Evolutionary conservation across 1,284 basidiomycete species (phyloP).

Genomic region (Ganoderma lucidum): DNA sequence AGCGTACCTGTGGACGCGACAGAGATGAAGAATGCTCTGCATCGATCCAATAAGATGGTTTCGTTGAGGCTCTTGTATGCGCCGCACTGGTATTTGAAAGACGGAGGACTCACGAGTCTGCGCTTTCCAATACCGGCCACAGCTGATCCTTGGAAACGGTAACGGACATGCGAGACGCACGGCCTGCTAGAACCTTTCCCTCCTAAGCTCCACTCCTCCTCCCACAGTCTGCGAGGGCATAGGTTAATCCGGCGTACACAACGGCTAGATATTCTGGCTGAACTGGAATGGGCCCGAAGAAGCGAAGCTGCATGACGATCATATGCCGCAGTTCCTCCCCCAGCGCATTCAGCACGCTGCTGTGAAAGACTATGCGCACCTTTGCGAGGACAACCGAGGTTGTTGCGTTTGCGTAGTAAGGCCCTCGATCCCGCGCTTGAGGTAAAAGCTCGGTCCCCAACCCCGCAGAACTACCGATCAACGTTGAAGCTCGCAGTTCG

Average conservation of each 20-base stretch:
- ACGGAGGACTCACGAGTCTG: slow-evolving; percentile 6
- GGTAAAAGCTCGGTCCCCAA: not conserved
- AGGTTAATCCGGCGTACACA: not conserved
- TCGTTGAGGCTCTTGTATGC: not conserved
- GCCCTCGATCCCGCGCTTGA: not conserved
- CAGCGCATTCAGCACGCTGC: not conserved
- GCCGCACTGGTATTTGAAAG: not conserved
- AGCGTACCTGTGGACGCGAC: slow-evolving; percentile 10
- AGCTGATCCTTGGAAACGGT: slow-evolving; percentile 6
- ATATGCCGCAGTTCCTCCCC: too few species aligned
- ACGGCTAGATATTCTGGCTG: not conserved
- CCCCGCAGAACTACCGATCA: not conserved
- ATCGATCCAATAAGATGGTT: too few species aligned
- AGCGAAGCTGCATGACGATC: not conserved
- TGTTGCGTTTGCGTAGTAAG: not conserved
- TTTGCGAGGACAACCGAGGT: not conserved
- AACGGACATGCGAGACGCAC: slow-evolving; percentile 8
- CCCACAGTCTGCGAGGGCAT: not conserved
- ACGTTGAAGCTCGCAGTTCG: not conserved
- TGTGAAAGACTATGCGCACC: not conserved
- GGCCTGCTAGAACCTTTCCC: not conserved
- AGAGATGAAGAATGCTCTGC: slow-evolving; percentile 7
- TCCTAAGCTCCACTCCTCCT: not conserved
- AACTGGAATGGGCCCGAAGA: not conserved
- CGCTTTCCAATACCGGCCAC: slow-evolving; percentile 1